Evolutionary conservation across 2,329 filamentous ascomycete genomes (phyloP).

Genomic region (Hypoxylon sp.): DNA sequence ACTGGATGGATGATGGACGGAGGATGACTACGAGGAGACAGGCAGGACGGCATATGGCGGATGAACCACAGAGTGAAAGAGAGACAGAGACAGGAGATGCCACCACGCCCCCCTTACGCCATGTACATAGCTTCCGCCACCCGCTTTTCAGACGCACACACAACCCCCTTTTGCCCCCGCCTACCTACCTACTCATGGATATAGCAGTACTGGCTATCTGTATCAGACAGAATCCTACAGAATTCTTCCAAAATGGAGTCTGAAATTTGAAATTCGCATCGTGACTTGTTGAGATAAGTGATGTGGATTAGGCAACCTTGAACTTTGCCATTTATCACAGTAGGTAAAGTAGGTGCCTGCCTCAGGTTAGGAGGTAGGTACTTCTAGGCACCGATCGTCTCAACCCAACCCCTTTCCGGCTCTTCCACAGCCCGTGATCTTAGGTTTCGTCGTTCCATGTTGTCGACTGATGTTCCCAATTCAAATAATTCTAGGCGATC

Average conservation of each 20-base stretch:
- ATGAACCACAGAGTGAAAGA: slow-evolving; percentile 21
- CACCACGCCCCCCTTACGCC: slow-evolving; percentile 3
- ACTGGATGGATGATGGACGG: slow-evolving; percentile 39
- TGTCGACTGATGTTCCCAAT: too few relatives aligned
- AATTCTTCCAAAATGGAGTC: slow-evolving; percentile 7
- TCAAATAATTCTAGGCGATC: too few relatives aligned
- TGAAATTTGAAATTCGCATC: not conserved
- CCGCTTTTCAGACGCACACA: not conserved
- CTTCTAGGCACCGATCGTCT: not conserved
- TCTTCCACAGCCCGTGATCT: not conserved
- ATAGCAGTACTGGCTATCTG: slow-evolving; percentile 33
- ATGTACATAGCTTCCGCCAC: slow-evolving; percentile 37
- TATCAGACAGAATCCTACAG: slow-evolving; percentile 35
- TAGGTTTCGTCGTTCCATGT: not conserved
- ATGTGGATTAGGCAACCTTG: slow-evolving; percentile 3
- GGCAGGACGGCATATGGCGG: slow-evolving; percentile 20
- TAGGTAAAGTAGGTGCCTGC: not conserved
- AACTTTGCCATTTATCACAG: not conserved
- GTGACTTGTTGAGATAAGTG: slow-evolving; percentile 12
- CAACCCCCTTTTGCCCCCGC: slow-evolving; percentile 7
- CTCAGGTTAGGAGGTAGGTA: not conserved
- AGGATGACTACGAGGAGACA: slow-evolving; percentile 17
- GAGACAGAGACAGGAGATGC: slow-evolving; percentile 8
- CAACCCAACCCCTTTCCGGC: not conserved
- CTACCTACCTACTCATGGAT: slow-evolving; percentile 23